phyloP scores from a whole-genome alignment of 2,329 filamentous ascomycete species.

The Diplodia mutila region DNA sequence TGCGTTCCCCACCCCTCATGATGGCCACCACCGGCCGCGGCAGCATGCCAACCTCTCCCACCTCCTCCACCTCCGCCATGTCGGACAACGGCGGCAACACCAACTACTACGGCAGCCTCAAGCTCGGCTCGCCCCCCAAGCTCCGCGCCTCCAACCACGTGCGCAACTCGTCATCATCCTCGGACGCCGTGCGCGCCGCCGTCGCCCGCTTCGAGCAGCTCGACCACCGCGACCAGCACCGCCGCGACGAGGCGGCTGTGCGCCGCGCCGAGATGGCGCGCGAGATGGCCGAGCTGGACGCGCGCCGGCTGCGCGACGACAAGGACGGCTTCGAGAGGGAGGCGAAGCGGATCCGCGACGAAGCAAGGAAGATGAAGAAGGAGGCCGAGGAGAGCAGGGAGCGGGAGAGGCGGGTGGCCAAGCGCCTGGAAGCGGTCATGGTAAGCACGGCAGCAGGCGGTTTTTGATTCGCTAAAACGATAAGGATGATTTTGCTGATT shows the following conservation, averaged over 20 bases:
- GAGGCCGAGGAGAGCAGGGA: slow-evolving; percentile 68
- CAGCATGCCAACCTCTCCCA: slow-evolving; percentile 45
- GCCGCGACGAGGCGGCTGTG: slow-evolving; percentile 49
- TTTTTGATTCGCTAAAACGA: neutral
- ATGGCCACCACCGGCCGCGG: slow-evolving; percentile 39
- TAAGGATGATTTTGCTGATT: neutral
- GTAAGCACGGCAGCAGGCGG: too few species aligned
- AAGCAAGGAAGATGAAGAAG: slow-evolving; percentile 58
- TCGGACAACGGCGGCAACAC: slow-evolving; percentile 43
- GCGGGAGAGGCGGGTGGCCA: slow-evolving; percentile 67
- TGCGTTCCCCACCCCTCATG: slow-evolving; percentile 36
- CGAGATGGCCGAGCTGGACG: slow-evolving; percentile 39
- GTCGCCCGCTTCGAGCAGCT: slow-evolving; percentile 75
- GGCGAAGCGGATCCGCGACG: slow-evolving; percentile 65
- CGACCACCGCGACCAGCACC: slow-evolving; percentile 55
- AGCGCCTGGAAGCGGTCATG: slow-evolving; percentile 70
- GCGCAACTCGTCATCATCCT: slow-evolving; percentile 43
- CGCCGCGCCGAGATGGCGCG: slow-evolving; percentile 49
- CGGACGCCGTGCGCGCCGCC: slow-evolving; percentile 44
- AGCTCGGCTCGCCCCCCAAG: slow-evolving; percentile 29
- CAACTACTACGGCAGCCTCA: slow-evolving; percentile 34
- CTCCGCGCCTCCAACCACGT: slow-evolving; percentile 31
- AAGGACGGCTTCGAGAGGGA: slow-evolving; percentile 75
- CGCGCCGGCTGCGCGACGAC: slow-evolving; percentile 55
- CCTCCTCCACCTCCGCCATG: slow-evolving; percentile 28